Percentiles rank a stretch among this genome's conserved stretches.
These are phyloP conservation scores for Hypoxylon rubiginosum DNA, from an alignment of 2,329 filamentous ascomycete genomes.

Conservation along the genomic window DNA sequence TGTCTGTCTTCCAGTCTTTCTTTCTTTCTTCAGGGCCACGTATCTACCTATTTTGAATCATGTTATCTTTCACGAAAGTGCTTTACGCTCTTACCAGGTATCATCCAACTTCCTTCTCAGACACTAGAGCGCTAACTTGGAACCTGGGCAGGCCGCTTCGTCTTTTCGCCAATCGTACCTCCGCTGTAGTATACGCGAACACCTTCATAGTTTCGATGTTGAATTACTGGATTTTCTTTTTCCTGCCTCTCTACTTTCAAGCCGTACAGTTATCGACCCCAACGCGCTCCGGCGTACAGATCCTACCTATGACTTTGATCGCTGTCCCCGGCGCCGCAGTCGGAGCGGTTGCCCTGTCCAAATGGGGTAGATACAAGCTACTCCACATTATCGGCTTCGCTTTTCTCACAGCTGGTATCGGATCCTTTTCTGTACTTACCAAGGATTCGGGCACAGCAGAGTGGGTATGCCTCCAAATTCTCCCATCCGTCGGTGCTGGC, in stretches of 20 bases:
- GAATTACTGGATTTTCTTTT: conserved; percentile 54
- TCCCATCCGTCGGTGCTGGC: conserved; percentile 55
- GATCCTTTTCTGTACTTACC: conserved; percentile 56
- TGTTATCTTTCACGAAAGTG: too few relatives aligned
- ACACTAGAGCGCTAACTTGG: too few relatives aligned
- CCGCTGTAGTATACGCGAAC: conserved; percentile 46
- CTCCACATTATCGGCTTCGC: conserved; percentile 56
- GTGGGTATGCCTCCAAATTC: conserved; percentile 55
- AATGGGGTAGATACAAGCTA: conserved; percentile 52
- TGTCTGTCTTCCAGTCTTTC: background rate
- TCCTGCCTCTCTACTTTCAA: conserved; percentile 70
- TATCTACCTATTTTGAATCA: too few relatives aligned
- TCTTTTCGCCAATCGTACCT: conserved; percentile 61
- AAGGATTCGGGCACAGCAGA: conserved; percentile 48
- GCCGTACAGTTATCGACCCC: conserved; percentile 71
- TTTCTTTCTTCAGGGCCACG: too few relatives aligned
- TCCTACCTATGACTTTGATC: conserved; percentile 47
- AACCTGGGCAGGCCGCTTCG: conserved; percentile 49
- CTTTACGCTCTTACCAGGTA: too few relatives aligned
- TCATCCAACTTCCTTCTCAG: too few relatives aligned
- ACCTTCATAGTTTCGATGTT: conserved; percentile 57
- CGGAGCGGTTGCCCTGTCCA: conserved; percentile 49
- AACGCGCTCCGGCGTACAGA: conserved; percentile 68
- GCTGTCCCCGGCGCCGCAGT: conserved; percentile 49
- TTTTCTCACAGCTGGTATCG: conserved; percentile 57